Evolutionary conservation across 805 yeast species (phyloP), one percentile per base, ranked within the genome.

Genomic region (Metschnikowia colocasiae): DNA sequence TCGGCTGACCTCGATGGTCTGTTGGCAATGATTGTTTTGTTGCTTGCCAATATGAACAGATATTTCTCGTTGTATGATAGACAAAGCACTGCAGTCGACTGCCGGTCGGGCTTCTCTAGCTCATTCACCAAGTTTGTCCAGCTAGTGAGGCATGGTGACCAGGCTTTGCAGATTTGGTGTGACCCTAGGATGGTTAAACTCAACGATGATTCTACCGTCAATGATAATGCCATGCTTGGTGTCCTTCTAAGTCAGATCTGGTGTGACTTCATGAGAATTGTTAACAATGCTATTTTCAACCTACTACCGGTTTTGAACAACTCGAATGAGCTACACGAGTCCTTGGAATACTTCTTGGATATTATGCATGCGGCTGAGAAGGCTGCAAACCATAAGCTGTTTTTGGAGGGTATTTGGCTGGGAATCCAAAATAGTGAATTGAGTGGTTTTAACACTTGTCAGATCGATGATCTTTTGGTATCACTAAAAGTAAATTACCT

Each of bases 181-280:
- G 67, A 68, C 46, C 76, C 76, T 0, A 53, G 59, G 6, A 54
- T 51, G 16, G 57, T 71, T 1, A 36, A 29, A 2, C 53, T 65
- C 37, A 43, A 47, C 19, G 59, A 49, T 7, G 43, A 54, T 15
- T 58, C 49, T 6, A 40, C 58, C 1, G 53, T 51, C 16, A 54
- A 51, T 36, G 59, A 58, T 32, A 46, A 55, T 16, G 50, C 54
- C 13, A 61, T 60, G 13, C 38, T 69, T 6, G 58, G 65, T 35
- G 36, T 65, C 5, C 68, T 68, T 40, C 48, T 67, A 13, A 61
- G 72, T 43, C 57, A 53, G 31, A 27, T 70, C 6, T 72, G 76
- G 76, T 50, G 53, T 34, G 72, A 68, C 27, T 30, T 66, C n/a
- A 48, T 72, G n/a, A 46, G 75, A 15, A 41, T 68, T 15, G 43